Percentiles rank a stretch among this genome's conserved stretches.
Evolutionary conservation across 2,329 filamentous ascomycete species (phyloP).

Genomic region (Ceratocystiopsis sp.): DNA sequence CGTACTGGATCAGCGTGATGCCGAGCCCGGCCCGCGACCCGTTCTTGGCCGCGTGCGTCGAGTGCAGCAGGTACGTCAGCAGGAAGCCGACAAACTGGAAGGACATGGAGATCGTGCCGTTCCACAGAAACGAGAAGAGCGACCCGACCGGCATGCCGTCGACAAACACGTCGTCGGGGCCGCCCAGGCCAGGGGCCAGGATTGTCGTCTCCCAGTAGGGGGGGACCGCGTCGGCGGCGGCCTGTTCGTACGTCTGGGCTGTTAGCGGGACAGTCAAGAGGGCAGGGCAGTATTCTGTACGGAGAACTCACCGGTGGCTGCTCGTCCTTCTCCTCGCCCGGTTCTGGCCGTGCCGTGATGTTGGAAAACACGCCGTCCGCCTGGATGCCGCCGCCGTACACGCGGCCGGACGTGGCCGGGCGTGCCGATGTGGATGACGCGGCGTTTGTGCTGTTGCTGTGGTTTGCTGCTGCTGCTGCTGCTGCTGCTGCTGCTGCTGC

Average conservation of each 20-base stretch:
- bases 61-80: slow-evolving; percentile 93
- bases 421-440: slow-evolving; percentile 16
- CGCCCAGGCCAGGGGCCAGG: slow-evolving; percentile 74
- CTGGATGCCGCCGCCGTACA: slow-evolving; percentile 58
- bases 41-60: slow-evolving; percentile 94
- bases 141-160: slow-evolving; percentile 88
- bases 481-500: neutral
- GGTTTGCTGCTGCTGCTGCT: neutral
- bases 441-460: neutral
- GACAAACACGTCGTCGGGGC: slow-evolving; percentile 89
- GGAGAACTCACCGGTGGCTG: slow-evolving; percentile 66
- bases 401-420: slow-evolving; percentile 16
- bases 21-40: slow-evolving; percentile 87
- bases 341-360: slow-evolving; percentile 74
- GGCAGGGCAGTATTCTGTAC: no score
- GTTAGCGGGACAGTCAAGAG: neutral
- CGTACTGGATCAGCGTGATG: slow-evolving; percentile 89
- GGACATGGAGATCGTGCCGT: slow-evolving; percentile 91
- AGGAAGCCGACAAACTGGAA: slow-evolving; percentile 96
- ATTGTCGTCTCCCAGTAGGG: slow-evolving; percentile 99
- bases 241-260: slow-evolving; percentile 84
- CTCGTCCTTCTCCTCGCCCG: slow-evolving; percentile 67
- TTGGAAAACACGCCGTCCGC: slow-evolving; percentile 96
- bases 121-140: slow-evolving; percentile 77
- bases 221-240: slow-evolving; percentile 84